A percentile compares a stretch with the other conserved stretches of the same genome.
Evolutionary conservation across 805 yeast species (phyloP).

Genomic region (Candida insectorum): DNA sequence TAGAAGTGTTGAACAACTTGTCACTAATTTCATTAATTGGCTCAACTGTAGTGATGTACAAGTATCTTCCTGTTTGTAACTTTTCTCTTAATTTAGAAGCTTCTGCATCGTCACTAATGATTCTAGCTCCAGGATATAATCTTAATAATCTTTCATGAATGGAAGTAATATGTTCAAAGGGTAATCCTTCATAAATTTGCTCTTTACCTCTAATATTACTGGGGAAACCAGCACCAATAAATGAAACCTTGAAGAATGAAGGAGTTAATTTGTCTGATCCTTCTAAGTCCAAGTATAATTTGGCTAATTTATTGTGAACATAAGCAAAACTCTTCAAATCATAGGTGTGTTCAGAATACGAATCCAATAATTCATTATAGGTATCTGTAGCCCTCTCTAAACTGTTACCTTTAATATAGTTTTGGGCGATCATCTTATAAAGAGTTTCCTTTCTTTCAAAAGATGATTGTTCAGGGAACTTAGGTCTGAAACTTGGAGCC

Average conservation of each 20-base stretch:
- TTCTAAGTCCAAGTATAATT: conserved; percentile 64
- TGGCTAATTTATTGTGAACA: conserved; percentile 65
- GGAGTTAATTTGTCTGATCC: conserved; percentile 70
- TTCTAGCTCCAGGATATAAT: conserved; percentile 78
- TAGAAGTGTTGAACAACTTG: conserved; percentile 43
- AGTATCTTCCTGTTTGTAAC: conserved; percentile 66
- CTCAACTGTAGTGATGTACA: conserved; percentile 69
- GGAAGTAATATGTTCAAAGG: conserved; percentile 83
- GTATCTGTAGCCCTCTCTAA: conserved; percentile 77
- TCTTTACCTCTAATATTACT: conserved; percentile 67
- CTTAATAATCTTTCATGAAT: conserved; percentile 73
- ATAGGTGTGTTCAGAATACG: conserved; percentile 68
- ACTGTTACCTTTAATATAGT: conserved; percentile 67
- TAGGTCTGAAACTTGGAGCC: conserved; percentile 59
- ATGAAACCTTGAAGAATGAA: conserved; percentile 74
- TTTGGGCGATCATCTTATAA: conserved; percentile 64
- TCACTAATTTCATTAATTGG: conserved; percentile 58
- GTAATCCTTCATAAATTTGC: conserved; percentile 80
- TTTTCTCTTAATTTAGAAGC: conserved; percentile 48
- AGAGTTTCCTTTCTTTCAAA: conserved; percentile 78
- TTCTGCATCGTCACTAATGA: conserved; percentile 57
- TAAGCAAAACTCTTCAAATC: conserved; percentile 73
- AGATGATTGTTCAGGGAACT: conserved; percentile 74
- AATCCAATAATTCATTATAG: conserved; percentile 72
- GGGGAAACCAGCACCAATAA: conserved; percentile 85